Conservation (phyloP, 495 filamentous ascomycete genomes). For the Aspergillus sclerotiicarbonarius region DNA sequence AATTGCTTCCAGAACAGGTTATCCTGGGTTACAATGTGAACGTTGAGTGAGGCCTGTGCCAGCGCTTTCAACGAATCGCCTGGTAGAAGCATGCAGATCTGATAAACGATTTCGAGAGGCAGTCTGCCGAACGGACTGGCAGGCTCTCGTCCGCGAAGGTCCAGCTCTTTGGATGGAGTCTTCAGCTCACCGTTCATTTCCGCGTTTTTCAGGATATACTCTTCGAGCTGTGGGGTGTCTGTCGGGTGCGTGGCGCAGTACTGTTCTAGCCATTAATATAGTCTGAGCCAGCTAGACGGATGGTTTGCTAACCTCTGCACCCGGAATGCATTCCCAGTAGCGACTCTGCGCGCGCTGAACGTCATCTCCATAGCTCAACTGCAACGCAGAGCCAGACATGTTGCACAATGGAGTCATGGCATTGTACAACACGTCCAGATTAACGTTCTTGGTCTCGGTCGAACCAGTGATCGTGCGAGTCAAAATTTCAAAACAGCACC, state of each 20-base stretch:
- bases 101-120: slow-evolving; percentile 18
- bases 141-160: slow-evolving; percentile 9
- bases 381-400: slow-evolving; percentile 11
- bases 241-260: slow-evolving; percentile 21
- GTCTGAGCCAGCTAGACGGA: background rate
- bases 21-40: slow-evolving; percentile 19
- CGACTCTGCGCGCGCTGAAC: slow-evolving; percentile 19
- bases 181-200: slow-evolving; percentile 9
- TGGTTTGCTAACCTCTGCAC: slow-evolving; percentile 16
- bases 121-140: slow-evolving; percentile 18
- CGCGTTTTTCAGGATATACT: slow-evolving; percentile 11
- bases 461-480: slow-evolving; percentile 17
- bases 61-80: slow-evolving; percentile 16
- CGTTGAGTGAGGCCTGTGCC: slow-evolving; percentile 16
- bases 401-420: slow-evolving; percentile 19
- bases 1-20: slow-evolving; percentile 22
- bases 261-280: slow-evolving; percentile 7
- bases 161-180: background rate
- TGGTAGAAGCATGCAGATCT: slow-evolving; percentile 22
- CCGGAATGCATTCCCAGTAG: slow-evolving; percentile 24
- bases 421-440: slow-evolving; percentile 18
- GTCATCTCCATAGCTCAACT: slow-evolving; percentile 19
- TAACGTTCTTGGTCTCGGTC: slow-evolving; percentile 15
- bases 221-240: slow-evolving; percentile 10
- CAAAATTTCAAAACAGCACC: slow-evolving; percentile 24